Conservation (phyloP, 305 asterid genomes). For the Solanum chacoense region DNA sequence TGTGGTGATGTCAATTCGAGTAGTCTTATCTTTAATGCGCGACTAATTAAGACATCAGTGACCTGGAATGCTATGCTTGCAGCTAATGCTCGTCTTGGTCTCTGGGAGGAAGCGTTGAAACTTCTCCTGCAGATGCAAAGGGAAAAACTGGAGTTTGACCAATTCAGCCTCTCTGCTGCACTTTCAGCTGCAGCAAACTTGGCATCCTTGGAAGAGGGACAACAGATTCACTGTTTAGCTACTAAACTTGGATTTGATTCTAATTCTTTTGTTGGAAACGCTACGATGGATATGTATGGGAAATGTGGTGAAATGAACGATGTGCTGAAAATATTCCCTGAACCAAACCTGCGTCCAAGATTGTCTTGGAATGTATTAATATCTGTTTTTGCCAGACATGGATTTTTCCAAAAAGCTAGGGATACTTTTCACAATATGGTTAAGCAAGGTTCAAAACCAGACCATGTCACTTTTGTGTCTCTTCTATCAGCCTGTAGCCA, state of each 20-base stretch:
- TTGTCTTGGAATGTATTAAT: constrained; percentile 70
- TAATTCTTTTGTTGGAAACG: constrained; percentile 48
- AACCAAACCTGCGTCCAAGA: constrained; percentile 35
- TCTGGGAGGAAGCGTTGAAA: constrained; percentile 69
- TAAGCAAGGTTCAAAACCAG: constrained; percentile 40
- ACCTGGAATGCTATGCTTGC: constrained; percentile 82
- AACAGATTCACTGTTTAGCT: constrained; percentile 58
- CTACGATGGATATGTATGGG: constrained; percentile 84
- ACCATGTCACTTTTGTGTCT: constrained; percentile 75
- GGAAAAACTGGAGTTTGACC: constrained; percentile 54
- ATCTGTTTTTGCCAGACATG: constrained; percentile 75
- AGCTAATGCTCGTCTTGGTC: constrained; percentile 61
- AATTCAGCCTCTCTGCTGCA: constrained; percentile 72
- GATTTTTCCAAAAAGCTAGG: constrained; percentile 42
- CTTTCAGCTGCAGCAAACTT: constrained; percentile 62
- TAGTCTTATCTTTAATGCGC: constrained; percentile 34
- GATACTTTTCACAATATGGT: constrained; percentile 62
- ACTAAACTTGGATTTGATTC: constrained; percentile 50
- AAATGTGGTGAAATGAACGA: constrained; percentile 67
- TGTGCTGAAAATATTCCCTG: constrained; percentile 53
- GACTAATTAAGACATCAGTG: constrained; percentile 35
- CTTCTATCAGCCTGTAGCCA: constrained; percentile 90
- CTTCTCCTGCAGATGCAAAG: constrained; percentile 69
- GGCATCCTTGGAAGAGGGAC: constrained; percentile 69
- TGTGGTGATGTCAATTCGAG: constrained; percentile 71